Evolutionary conservation across 257 asterid genomes (phyloP).

Genomic region (Penstemon eatonii): DNA sequence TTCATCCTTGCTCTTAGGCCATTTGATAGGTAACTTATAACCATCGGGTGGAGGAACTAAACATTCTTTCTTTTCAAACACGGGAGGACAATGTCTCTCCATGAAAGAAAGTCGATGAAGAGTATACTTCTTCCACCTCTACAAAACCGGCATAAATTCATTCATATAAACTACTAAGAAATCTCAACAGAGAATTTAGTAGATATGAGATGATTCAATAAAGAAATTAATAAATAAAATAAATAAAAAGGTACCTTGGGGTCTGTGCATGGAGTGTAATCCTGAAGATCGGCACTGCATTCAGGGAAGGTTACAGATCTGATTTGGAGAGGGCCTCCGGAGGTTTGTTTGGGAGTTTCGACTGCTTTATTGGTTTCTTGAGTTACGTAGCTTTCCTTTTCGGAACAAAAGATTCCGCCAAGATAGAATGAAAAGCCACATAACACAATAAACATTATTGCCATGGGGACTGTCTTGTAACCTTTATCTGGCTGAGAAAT

Average conservation of each 20-base stretch:
- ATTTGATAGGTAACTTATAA: constrained; percentile 69
- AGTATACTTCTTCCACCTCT: constrained; percentile 82
- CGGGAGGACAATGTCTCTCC: constrained; percentile 95
- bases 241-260: constrained; percentile 44
- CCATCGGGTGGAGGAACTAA: constrained; percentile 90
- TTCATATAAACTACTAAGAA: neutral
- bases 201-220: constrained; percentile 4
- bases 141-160: constrained; percentile 21
- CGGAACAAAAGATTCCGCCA: constrained; percentile 63
- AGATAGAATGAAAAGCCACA: constrained; percentile 72
- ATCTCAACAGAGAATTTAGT: neutral
- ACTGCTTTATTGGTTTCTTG: constrained; percentile 38
- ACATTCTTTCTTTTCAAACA: constrained; percentile 70
- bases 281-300: constrained; percentile 52
- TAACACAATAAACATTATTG: constrained; percentile 43
- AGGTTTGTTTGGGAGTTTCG: constrained; percentile 27
- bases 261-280: constrained; percentile 80
- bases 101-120: constrained; percentile 60
- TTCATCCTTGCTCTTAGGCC: constrained; percentile 88
- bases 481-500: constrained; percentile 36
- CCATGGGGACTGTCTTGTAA: constrained; percentile 42
- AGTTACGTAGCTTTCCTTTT: constrained; percentile 35
- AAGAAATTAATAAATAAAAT: neutral
- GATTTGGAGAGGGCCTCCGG: constrained; percentile 33
- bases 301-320: constrained; percentile 46